These are phyloP conservation scores for Lyophyllum shimeji DNA, from an alignment of 768 basidiomycete species.

Conservation along the genomic window DNA sequence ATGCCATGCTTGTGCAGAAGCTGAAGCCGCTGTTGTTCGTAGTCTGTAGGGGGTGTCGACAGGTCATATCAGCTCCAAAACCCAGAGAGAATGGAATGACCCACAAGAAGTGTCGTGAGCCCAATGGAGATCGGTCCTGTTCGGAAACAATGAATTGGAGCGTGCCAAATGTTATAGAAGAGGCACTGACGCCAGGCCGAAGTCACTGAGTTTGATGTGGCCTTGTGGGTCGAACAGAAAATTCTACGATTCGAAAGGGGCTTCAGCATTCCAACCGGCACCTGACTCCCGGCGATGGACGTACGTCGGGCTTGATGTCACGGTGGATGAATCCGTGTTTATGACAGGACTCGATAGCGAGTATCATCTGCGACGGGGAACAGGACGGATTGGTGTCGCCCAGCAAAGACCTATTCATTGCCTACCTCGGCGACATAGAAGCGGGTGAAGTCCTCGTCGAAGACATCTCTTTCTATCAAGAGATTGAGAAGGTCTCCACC, in stretches of 20 bases:
- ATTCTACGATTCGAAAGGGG: conserved; percentile 53
- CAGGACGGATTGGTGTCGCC: conserved; percentile 18
- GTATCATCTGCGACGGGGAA: conserved; percentile 68
- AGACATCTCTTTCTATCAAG: conserved; percentile 88
- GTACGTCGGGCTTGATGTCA: conserved; percentile 93
- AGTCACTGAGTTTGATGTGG: conserved; percentile 93
- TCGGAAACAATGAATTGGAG: conserved; percentile 1
- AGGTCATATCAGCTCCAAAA: conserved; percentile 15
- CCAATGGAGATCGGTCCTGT: conserved; percentile 92
- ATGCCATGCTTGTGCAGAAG: conserved; percentile 92
- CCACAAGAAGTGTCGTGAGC: conserved; percentile 92
- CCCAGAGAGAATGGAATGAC: conserved; percentile 18
- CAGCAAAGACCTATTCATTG: conserved; percentile 12
- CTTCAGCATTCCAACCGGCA: conserved; percentile 16
- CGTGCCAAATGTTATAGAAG: conserved; percentile 11
- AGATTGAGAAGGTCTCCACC: conserved; percentile 96
- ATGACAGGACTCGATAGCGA: conserved; percentile 92
- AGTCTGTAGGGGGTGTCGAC: conserved; percentile 52
- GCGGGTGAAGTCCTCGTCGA: conserved; percentile 86
- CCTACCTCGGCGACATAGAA: conserved; percentile 94
- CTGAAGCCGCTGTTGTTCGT: conserved; percentile 89
- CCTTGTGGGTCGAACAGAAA: conserved; percentile 94
- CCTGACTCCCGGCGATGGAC: conserved; percentile 25
- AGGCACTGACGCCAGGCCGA: conserved; percentile 85
- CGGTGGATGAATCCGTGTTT: conserved; percentile 96